Conservation (phyloP, 176 grass and related monocot genomes). For the Oryza australiensis region DNA sequence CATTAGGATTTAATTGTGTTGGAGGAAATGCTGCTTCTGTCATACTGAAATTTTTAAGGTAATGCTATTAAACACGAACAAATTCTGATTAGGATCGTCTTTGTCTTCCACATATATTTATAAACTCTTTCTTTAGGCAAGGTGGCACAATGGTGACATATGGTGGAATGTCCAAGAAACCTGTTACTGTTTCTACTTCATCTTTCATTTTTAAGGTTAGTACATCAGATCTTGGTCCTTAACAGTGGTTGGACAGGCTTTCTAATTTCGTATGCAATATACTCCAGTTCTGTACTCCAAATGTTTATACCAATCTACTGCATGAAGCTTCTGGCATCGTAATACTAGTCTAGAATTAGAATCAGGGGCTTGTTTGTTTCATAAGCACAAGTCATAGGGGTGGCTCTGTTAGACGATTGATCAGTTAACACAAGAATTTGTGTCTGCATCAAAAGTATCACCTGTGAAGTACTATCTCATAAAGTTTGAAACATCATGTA, state of each 20-base stretch:
- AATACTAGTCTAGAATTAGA: background rate
- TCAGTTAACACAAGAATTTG: background rate
- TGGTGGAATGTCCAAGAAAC: conserved; percentile 96
- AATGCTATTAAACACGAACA: background rate
- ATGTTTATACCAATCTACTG: background rate
- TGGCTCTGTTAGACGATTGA: background rate
- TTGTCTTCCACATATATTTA: background rate
- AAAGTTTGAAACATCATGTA: background rate
- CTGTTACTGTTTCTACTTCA: conserved; percentile 82
- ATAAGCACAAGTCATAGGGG: background rate
- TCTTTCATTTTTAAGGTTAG: conserved; percentile 96
- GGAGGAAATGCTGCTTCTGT: conserved; percentile 80
- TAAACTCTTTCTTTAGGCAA: conserved; percentile 53
- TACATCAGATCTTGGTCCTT: conserved; percentile 10
- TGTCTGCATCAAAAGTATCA: background rate
- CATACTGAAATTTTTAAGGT: conserved; percentile 83
- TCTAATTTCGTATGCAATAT: background rate
- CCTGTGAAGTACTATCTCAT: background rate
- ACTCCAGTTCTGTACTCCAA: background rate
- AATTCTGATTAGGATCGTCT: background rate
- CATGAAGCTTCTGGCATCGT: background rate
- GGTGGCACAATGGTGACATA: conserved; percentile 96
- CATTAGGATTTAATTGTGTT: conserved; percentile 94
- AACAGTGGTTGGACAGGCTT: background rate
- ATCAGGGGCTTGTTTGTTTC: background rate